Evolutionary conservation across 139 green algal species (phyloP).

Genomic region (Diplosphaera chodatii): DNA sequence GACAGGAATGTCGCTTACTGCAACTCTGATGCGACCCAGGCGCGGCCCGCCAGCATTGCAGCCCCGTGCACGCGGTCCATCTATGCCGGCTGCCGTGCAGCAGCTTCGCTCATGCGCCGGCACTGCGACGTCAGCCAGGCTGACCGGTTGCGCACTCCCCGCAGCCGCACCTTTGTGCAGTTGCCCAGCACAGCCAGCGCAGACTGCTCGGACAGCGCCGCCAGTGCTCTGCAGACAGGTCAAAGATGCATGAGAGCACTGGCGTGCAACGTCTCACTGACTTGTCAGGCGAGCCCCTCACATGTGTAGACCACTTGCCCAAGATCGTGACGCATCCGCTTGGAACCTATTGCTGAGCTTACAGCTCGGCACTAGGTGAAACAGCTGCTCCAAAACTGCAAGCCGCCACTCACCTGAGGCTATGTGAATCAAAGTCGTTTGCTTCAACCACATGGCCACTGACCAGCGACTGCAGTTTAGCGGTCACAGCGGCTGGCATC

Average conservation of each 20-base stretch:
- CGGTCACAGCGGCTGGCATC: background rate
- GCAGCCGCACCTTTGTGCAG: slow-evolving; percentile 9
- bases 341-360: no score
- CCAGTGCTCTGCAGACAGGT: background rate
- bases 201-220: background rate
- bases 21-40: background rate
- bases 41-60: no score
- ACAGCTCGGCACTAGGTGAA: no score
- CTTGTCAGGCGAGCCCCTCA: no score
- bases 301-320: no score
- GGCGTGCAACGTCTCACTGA: no score
- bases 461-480: background rate
- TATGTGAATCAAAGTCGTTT: background rate
- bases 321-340: no score
- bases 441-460: background rate
- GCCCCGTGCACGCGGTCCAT: no score
- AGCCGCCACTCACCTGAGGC: background rate
- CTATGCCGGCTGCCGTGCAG: background rate
- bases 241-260: no score
- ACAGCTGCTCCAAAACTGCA: no score
- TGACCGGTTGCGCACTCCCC: slow-evolving; percentile 3
- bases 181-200: slow-evolving; percentile 2
- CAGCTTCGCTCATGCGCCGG: background rate
- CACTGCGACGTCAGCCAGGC: slow-evolving; percentile 13
- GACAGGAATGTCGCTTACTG: no score